Evolutionary conservation across 148 eudicot species (phyloP).

Genomic region (Suaeda aralocaspica): DNA sequence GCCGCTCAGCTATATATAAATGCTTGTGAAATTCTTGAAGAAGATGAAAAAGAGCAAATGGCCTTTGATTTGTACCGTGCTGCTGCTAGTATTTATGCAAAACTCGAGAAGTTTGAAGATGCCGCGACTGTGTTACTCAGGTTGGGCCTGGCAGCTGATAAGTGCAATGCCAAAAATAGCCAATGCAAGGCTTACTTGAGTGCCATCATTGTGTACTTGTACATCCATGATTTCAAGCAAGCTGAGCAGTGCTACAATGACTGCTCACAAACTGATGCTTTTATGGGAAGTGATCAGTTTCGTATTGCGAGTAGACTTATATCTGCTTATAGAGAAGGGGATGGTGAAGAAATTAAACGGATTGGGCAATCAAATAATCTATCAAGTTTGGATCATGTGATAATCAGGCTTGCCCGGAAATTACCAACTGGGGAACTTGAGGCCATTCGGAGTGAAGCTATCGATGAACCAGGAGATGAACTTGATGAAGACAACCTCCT

Average conservation of each 20-base stretch:
- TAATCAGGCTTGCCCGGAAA: slow-evolving; percentile 77
- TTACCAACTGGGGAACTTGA: slow-evolving; percentile 74
- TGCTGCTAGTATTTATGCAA: slow-evolving; percentile 56
- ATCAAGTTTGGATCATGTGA: slow-evolving; percentile 65
- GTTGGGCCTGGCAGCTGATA: slow-evolving; percentile 79
- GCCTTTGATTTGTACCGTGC: slow-evolving; percentile 81
- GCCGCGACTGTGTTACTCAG: slow-evolving; percentile 67
- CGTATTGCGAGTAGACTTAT: slow-evolving; percentile 66
- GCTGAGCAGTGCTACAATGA: slow-evolving; percentile 87
- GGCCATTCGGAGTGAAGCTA: slow-evolving; percentile 32
- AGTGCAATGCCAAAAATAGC: slow-evolving; percentile 77
- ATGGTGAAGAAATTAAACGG: slow-evolving; percentile 66
- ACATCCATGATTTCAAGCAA: slow-evolving; percentile 68
- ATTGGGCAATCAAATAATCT: slow-evolving; percentile 53
- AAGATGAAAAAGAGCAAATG: slow-evolving; percentile 85
- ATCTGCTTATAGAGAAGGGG: slow-evolving; percentile 69
- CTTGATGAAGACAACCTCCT: slow-evolving; percentile 84
- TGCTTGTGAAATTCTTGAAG: slow-evolving; percentile 73
- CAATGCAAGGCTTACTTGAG: slow-evolving; percentile 94
- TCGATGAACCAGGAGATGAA: slow-evolving; percentile 39
- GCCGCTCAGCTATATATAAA: slow-evolving; percentile 58
- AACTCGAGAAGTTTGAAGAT: slow-evolving; percentile 77
- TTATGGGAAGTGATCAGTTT: slow-evolving; percentile 69
- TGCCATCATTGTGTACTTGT: slow-evolving; percentile 83
- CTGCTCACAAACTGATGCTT: slow-evolving; percentile 76